These are phyloP conservation scores for Agarophyton chilense DNA, from an alignment of 23 red algal species.

Conservation along the genomic window DNA sequence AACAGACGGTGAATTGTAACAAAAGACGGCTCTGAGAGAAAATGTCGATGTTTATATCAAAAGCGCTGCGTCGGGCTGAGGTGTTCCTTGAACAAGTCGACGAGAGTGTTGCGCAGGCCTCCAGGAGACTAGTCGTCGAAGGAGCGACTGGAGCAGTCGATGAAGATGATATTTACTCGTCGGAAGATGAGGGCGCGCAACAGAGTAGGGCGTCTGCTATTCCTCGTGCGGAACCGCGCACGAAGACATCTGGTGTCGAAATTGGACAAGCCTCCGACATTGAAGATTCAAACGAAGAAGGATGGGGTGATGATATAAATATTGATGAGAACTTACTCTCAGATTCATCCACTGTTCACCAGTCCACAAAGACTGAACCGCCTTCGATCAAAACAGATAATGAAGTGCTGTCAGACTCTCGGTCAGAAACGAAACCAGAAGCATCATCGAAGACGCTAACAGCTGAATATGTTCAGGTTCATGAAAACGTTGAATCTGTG, in stretches of 20 bases:
- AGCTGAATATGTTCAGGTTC: background rate
- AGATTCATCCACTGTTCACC: background rate
- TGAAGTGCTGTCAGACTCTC: background rate
- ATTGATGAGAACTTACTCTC: constrained; percentile 22
- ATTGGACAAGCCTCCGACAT: background rate
- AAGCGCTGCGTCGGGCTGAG: constrained; percentile 68
- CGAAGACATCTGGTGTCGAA: background rate
- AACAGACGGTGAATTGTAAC: background rate
- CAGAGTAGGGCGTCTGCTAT: constrained; percentile 35
- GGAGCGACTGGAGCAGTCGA: constrained; percentile 62
- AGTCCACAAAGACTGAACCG: background rate
- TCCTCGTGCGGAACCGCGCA: constrained; percentile 20
- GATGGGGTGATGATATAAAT: background rate
- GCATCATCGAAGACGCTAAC: background rate
- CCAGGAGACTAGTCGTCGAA: constrained; percentile 50
- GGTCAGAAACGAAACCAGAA: background rate
- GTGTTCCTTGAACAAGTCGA: constrained; percentile 84
- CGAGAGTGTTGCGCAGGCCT: constrained; percentile 70
- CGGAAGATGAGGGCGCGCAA: constrained; percentile 29
- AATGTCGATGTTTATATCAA: constrained; percentile 67
- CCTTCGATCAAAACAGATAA: background rate
- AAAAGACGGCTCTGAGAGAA: background rate
- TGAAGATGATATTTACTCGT: constrained; percentile 49
- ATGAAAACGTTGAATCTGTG: background rate
- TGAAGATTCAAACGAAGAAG: background rate